These are phyloP conservation scores for Endoconidiophora polonica DNA, from an alignment of 2,329 filamentous ascomycete species.

Conservation along the genomic window DNA sequence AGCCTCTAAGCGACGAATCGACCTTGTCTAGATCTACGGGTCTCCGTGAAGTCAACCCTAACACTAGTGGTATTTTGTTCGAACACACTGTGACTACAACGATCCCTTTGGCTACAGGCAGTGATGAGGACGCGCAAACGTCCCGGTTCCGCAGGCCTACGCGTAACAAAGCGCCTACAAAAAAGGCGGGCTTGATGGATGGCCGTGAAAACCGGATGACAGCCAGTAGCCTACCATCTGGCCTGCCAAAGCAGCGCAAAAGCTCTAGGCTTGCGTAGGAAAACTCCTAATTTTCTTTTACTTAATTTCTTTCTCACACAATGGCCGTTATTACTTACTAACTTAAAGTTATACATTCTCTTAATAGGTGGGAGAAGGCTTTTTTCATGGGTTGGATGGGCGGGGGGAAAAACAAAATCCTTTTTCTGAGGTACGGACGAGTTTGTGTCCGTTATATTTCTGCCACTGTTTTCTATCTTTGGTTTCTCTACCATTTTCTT, in stretches of 20 bases:
- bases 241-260: no score
- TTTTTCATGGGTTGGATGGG: background rate
- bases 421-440: background rate
- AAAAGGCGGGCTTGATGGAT: constrained; percentile 9
- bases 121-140: background rate
- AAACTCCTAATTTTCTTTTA: no score
- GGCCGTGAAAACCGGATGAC: constrained; percentile 9
- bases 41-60: constrained; percentile 40
- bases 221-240: background rate
- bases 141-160: background rate
- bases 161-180: background rate
- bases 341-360: no score
- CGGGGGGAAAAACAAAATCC: background rate
- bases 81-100: constrained; percentile 10
- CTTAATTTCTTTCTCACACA: no score
- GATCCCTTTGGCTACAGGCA: constrained; percentile 4
- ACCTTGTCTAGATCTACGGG: constrained; percentile 21
- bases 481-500: background rate
- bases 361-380: background rate
- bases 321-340: no score
- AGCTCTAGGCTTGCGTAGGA: no score
- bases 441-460: background rate
- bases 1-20: background rate
- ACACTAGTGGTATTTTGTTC: constrained; percentile 15
- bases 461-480: background rate